Percentiles rank a stretch among this genome's conserved stretches.
phyloP scores from a whole-genome alignment of 2,329 filamentous ascomycete genomes.

The Diaporthe destruens region DNA sequence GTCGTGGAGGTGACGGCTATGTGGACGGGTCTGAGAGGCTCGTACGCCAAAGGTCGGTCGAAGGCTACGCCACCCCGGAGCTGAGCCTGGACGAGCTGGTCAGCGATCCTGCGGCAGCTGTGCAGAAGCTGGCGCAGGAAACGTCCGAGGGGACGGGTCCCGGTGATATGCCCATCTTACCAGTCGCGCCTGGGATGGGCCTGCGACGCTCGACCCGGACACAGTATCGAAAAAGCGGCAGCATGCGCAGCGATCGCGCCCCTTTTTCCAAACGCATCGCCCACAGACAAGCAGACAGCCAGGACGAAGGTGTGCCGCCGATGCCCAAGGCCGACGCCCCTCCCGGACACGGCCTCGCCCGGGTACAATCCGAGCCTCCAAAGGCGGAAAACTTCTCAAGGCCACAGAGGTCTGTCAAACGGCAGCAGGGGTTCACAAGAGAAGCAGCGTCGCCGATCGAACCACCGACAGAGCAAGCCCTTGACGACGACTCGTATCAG shows the following conservation, averaged over 20 bases:
- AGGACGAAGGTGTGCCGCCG: conserved; percentile 59
- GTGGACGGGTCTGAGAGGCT: conserved; percentile 86
- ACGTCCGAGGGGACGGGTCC: conserved; percentile 49
- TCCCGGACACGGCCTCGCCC: conserved; percentile 65
- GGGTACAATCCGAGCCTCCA: conserved; percentile 79
- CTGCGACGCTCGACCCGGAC: conserved; percentile 92
- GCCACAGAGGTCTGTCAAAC: conserved; percentile 62
- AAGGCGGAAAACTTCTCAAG: conserved; percentile 73
- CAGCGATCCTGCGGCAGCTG: conserved; percentile 79
- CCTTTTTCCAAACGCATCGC: conserved; percentile 80
- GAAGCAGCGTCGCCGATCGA: conserved; percentile 51
- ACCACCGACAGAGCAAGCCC: conserved; percentile 26
- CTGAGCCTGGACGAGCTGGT: conserved; percentile 86
- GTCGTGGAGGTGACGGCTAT: conserved; percentile 72
- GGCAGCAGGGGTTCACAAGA: conserved; percentile 63
- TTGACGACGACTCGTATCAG: conserved; percentile 10
- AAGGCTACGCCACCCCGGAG: conserved; percentile 66
- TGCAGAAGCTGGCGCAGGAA: conserved; percentile 76
- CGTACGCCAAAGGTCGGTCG: conserved; percentile 77
- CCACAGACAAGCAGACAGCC: conserved; percentile 72
- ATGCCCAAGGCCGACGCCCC: conserved; percentile 60
- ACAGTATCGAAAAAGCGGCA: conserved; percentile 87
- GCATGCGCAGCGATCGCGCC: conserved; percentile 81
- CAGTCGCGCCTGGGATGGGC: conserved; percentile 80
- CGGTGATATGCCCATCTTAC: conserved; percentile 89